Evolutionary conservation across 192 early-diverging fungal species (phyloP), one percentile per base, ranked within the genome.

Genomic region (Umbelopsis sp.): DNA sequence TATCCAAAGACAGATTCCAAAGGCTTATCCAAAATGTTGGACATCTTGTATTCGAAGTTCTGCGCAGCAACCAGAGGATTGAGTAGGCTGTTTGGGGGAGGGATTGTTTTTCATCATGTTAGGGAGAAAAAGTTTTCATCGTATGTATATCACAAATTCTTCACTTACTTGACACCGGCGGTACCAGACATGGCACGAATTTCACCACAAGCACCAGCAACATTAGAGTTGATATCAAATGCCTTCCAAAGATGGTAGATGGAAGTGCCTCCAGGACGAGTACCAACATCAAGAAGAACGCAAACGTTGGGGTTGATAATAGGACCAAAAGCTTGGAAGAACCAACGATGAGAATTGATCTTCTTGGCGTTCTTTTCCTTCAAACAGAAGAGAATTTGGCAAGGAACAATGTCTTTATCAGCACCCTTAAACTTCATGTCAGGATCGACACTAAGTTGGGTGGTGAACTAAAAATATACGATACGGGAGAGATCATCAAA

Each of bases 331-430:
- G 86, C 87, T 70, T 89, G 82, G 52, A 89, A 89, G 74, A 89
- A 89, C 87, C 87, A 89, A 47, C 96, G 83, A 81, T 91, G 90
- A 29, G 87, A 91, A 68, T 92, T 96, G 75, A 96, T 91, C 80
- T 96, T 96, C 78, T 95, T 96, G 69, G 89, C 89, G 74, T 96
- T 96, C 82, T 95, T 93, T 81, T 96, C 95, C 78, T 96, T 96
- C 9, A 96, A 80, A 81, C 92, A 91, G 78, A 96, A 96, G 34
- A 96, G 78, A 24, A 89, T 84, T 81, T 95, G 94, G 53, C 90
- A 82, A 59, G 92, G 92, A 12, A 91, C 90, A 21, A 85, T 82
- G 49, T 88, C 86, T 53, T 92, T 84, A 29, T 88, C 82, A 14
- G 81, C 80, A 45, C 88, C 90, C 75, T 85, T 85, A 47, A 91